Percentiles rank a stretch among this genome's conserved stretches.
These are phyloP conservation scores for Populus ilicifolia DNA, from an alignment of 345 rosid genomes.

Conservation along the genomic window DNA sequence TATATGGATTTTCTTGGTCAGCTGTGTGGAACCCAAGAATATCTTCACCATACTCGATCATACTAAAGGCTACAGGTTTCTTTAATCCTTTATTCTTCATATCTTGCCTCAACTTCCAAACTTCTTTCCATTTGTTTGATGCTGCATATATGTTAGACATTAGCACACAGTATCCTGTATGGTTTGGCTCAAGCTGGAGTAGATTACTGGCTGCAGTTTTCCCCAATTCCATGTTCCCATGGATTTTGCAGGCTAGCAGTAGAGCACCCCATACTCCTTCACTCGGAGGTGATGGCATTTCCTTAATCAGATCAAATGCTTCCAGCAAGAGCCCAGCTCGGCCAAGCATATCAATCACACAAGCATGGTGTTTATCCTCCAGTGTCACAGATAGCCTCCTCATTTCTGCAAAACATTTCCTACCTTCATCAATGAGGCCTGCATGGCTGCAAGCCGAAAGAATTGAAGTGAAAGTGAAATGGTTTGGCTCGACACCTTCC, in stretches of 20 bases:
- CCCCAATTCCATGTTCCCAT: constrained; percentile 41
- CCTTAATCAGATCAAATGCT: constrained; percentile 44
- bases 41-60: constrained; percentile 39
- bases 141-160: constrained; percentile 57
- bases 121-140: constrained; percentile 55
- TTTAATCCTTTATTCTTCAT: constrained; percentile 51
- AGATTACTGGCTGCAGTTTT: constrained; percentile 45
- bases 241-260: constrained; percentile 59
- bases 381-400: constrained; percentile 29
- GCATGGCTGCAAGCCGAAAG: constrained; percentile 65
- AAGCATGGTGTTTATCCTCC: constrained; percentile 48
- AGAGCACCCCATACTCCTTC: constrained; percentile 59
- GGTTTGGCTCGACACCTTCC: constrained; percentile 43
- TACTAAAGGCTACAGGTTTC: constrained; percentile 53
- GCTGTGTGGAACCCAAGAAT: constrained; percentile 49
- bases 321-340: constrained; percentile 48
- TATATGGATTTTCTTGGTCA: constrained; percentile 38
- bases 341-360: constrained; percentile 65
- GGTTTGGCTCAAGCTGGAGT: constrained; percentile 44
- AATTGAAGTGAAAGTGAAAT: constrained; percentile 47
- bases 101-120: constrained; percentile 38
- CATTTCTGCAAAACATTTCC: constrained; percentile 45
- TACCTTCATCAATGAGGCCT: constrained; percentile 54
- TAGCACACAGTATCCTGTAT: constrained; percentile 51
- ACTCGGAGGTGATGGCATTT: constrained; percentile 45